A percentile compares a stretch with the other conserved stretches of the same genome.
Conservation (phyloP, 106 monocot genomes). For the Acanthochlamys bracteata region DNA sequence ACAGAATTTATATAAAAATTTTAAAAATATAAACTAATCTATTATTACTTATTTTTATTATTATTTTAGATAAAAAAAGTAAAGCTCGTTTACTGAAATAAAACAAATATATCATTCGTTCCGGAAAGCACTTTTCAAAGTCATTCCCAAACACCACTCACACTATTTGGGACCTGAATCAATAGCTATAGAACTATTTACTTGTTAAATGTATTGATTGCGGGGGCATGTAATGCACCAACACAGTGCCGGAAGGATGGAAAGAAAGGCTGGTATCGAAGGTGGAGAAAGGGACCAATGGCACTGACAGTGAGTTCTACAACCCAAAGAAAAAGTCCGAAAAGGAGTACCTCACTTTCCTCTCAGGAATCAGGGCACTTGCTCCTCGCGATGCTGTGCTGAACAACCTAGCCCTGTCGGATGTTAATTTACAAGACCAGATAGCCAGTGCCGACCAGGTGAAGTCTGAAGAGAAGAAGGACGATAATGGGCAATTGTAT, state of each 20-base stretch:
- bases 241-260: conserved; percentile 66
- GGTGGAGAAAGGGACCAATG: conserved; percentile 97
- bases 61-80: no score
- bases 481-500: conserved; percentile 66
- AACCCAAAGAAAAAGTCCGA: conserved; percentile 81
- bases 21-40: no score
- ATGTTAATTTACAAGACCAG: conserved; percentile 80
- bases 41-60: no score
- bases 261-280: conserved; percentile 91
- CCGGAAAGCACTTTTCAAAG: no score
- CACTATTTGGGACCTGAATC: no score
- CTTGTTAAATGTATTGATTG: neutral
- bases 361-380: conserved; percentile 57
- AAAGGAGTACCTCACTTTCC: conserved; percentile 87
- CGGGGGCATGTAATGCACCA: neutral
- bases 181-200: no score
- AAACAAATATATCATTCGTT: no score
- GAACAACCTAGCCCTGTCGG: conserved; percentile 79
- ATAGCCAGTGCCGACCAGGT: conserved; percentile 66
- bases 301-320: conserved; percentile 98
- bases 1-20: no score
- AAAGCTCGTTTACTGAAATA: no score
- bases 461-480: conserved; percentile 38
- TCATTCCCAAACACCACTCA: no score
- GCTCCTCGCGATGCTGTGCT: conserved; percentile 75